phyloP scores from a whole-genome alignment of 164 flowering plant genomes.

The Echeveria elegans region DNA sequence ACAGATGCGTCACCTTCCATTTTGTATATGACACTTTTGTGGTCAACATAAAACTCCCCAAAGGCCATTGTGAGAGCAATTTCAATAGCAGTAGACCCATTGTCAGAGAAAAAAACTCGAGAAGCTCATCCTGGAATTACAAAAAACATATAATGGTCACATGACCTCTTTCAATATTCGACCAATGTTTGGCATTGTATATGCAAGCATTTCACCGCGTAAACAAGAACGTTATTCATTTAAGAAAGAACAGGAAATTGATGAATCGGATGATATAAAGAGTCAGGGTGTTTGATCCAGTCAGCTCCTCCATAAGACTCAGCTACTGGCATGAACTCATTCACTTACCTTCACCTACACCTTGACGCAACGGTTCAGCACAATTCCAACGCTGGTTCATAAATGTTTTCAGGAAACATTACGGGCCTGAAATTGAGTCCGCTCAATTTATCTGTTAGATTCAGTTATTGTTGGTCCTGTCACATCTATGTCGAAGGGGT shows the following conservation, averaged over 20 bases:
- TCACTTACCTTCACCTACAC: conserved; percentile 82
- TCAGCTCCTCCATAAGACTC: neutral
- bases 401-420: conserved; percentile 97
- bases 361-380: conserved; percentile 84
- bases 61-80: conserved; percentile 98
- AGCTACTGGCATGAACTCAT: neutral
- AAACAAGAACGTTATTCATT: too few species aligned
- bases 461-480: too few species aligned
- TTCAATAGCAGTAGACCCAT: conserved; percentile 96
- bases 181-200: neutral
- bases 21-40: conserved; percentile 31
- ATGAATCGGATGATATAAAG: too few species aligned
- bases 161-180: neutral
- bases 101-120: conserved; percentile 80
- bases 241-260: too few species aligned
- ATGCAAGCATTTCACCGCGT: too few species aligned
- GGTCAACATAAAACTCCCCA: conserved; percentile 73
- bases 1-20: conserved; percentile 13
- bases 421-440: conserved; percentile 96
- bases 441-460: conserved; percentile 93
- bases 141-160: neutral
- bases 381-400: conserved; percentile 89
- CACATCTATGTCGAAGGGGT: too few species aligned
- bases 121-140: conserved; percentile 82
- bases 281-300: neutral